A percentile compares a stretch with the other conserved stretches of the same genome.
Evolutionary conservation across 345 rosid species (phyloP).

Genomic region (Camelina laxa): DNA sequence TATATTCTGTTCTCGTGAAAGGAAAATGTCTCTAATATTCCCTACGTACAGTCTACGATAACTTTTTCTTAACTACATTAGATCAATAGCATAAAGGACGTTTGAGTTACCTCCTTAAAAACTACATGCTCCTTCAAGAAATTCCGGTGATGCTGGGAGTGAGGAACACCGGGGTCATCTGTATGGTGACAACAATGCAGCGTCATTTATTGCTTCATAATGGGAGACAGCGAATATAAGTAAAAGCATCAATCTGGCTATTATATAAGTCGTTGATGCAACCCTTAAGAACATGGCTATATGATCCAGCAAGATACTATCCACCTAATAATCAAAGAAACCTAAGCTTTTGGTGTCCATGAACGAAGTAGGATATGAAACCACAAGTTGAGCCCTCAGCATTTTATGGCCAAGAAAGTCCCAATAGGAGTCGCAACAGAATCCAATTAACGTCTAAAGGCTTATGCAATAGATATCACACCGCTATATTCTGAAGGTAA

Average conservation of each 20-base stretch:
- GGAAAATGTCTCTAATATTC: background rate
- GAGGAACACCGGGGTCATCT: conserved; percentile 91
- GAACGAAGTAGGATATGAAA: conserved; percentile 27
- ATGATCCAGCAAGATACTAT: background rate
- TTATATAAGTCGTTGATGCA: background rate
- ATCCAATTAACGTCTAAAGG: conserved; percentile 19
- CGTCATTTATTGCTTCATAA: conserved; percentile 24
- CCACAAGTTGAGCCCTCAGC: conserved; percentile 10
- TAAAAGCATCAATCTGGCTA: conserved; percentile 23
- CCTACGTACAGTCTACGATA: conserved; percentile 4
- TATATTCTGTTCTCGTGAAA: conserved; percentile 2
- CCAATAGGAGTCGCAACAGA: background rate
- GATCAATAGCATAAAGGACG: conserved; percentile 9
- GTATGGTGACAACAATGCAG: conserved; percentile 36
- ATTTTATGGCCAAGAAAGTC: background rate
- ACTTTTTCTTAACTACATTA: conserved; percentile 24
- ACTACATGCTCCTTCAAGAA: conserved; percentile 92
- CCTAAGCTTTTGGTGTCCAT: conserved; percentile 10
- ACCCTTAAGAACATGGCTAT: conserved; percentile 23
- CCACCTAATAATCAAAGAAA: conserved; percentile 23
- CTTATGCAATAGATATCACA: conserved; percentile 17
- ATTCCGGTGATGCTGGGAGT: conserved; percentile 79
- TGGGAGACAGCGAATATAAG: conserved; percentile 22
- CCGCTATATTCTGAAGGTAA: conserved; percentile 12
- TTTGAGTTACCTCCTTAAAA: conserved; percentile 82